These are phyloP conservation scores for Cyphellophora attinorum DNA, from an alignment of 2,329 filamentous ascomycete genomes.

Conservation along the genomic window DNA sequence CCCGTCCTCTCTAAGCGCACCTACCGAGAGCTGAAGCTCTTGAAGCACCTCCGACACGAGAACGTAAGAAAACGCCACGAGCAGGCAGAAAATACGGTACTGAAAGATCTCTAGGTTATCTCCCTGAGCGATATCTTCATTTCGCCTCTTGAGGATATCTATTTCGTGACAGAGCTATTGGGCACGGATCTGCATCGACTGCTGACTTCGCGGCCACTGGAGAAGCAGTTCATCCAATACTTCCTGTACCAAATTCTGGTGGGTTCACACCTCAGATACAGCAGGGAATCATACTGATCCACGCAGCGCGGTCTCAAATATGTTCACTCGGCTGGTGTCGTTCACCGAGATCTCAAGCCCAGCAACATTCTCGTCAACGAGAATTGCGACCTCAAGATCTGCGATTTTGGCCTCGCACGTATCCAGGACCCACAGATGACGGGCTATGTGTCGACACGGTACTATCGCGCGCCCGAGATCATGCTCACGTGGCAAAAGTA, in stretches of 20 bases:
- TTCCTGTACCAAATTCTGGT: slow-evolving; percentile 99
- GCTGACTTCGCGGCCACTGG: slow-evolving; percentile 85
- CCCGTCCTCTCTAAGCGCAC: slow-evolving; percentile 95
- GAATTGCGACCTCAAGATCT: slow-evolving; percentile 99
- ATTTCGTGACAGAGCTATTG: slow-evolving; percentile 91
- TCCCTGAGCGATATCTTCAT: slow-evolving; percentile 99
- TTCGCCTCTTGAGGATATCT: slow-evolving; percentile 97
- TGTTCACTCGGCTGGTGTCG: slow-evolving; percentile 94
- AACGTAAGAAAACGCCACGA: slow-evolving; percentile 53
- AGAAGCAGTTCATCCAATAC: slow-evolving; percentile 99
- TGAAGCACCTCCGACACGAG: slow-evolving; percentile 94
- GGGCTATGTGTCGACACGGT: slow-evolving; percentile 95
- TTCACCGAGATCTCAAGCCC: slow-evolving; percentile 94
- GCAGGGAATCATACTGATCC: too few relatives aligned
- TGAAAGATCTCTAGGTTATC: slow-evolving; percentile 58
- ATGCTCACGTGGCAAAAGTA: slow-evolving; percentile 99
- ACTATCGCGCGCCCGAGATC: slow-evolving; percentile 97
- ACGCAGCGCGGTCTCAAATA: slow-evolving; percentile 89
- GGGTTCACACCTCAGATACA: slow-evolving; percentile 24
- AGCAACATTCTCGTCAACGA: slow-evolving; percentile 99
- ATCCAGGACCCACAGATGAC: slow-evolving; percentile 99
- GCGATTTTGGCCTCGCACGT: slow-evolving; percentile 93
- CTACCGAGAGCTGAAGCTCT: slow-evolving; percentile 90
- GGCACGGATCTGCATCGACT: slow-evolving; percentile 94
- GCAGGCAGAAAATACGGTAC: slow-evolving; percentile 10